phyloP scores from a whole-genome alignment of 495 filamentous ascomycete species.

The Hypomontagnella monticulosa region DNA sequence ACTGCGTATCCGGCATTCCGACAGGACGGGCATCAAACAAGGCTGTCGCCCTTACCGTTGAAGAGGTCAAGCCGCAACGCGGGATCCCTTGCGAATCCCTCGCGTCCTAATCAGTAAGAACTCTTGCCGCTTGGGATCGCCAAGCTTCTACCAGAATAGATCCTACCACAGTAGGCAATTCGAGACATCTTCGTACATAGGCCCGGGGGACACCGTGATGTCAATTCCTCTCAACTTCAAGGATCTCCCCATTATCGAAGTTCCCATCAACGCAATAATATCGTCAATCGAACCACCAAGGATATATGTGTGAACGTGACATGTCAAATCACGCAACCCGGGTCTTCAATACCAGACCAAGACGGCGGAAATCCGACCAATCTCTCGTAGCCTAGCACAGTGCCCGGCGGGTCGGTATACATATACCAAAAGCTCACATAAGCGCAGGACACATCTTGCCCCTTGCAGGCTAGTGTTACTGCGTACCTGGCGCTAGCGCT shows the following conservation, averaged over 20 bases:
- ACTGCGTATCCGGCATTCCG: conserved; percentile 5
- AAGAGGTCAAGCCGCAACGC: conserved; percentile 15
- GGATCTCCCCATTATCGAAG: conserved; percentile 1
- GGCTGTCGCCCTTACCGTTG: conserved; percentile 16
- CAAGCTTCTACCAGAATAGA: conserved; percentile 20
- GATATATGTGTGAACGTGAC: conserved; percentile 5
- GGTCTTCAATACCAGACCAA: conserved; percentile 7
- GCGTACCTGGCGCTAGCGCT: conserved; percentile 20
- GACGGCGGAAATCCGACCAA: conserved; percentile 9
- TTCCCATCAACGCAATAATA: background rate
- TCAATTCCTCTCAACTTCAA: conserved; percentile 13
- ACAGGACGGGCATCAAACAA: background rate
- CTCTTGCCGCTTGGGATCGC: conserved; percentile 18
- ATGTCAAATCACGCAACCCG: conserved; percentile 17
- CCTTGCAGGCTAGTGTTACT: conserved; percentile 25
- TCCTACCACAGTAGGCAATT: conserved; percentile 33
- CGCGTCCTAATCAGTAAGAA: conserved; percentile 20
- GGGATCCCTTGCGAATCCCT: conserved; percentile 32
- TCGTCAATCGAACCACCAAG: conserved; percentile 8
- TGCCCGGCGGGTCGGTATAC: conserved; percentile 6
- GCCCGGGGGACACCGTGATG: conserved; percentile 13
- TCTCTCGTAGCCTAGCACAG: conserved; percentile 18
- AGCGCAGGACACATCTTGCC: conserved; percentile 20
- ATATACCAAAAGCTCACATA: conserved; percentile 19
- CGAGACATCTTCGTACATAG: conserved; percentile 12